Percentiles rank a stretch among this genome's conserved stretches.
phyloP scores from a whole-genome alignment of 208 protist species.

The Leishmania major region DNA sequence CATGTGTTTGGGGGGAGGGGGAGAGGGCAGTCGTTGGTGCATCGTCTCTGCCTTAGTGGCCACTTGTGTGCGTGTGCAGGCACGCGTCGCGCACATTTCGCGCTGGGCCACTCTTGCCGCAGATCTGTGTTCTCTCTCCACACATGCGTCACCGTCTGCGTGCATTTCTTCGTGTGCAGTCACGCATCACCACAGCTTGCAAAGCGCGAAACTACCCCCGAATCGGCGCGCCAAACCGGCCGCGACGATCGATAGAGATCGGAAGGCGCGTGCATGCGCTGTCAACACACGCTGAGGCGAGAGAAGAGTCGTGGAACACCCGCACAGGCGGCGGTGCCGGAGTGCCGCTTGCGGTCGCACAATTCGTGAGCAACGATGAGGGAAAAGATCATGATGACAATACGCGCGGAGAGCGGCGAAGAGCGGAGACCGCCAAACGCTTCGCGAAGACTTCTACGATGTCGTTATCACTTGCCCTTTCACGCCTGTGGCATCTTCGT shows the following conservation, averaged over 20 bases:
- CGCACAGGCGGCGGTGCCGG: not conserved
- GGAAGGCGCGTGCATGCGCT: not conserved
- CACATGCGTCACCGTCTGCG: not conserved
- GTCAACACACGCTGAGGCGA: not conserved
- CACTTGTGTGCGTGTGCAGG: not conserved
- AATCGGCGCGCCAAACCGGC: not conserved
- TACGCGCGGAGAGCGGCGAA: not conserved
- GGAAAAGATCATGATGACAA: not conserved
- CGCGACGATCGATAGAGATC: not conserved
- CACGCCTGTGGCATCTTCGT: slow-evolving; percentile 44
- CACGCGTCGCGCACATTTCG: not conserved
- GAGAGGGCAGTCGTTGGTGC: not conserved
- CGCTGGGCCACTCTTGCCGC: not conserved
- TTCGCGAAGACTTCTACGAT: not conserved
- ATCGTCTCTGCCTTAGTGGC: not conserved
- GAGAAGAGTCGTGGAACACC: not conserved
- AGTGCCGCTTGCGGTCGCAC: not conserved
- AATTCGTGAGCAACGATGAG: not conserved
- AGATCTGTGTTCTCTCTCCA: not conserved
- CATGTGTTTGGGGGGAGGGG: not conserved
- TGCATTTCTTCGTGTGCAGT: not conserved
- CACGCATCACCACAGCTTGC: not conserved
- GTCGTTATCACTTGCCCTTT: not conserved
- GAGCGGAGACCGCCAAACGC: not conserved
- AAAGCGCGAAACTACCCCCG: not conserved